A percentile compares a stretch with the other conserved stretches of the same genome.
These are phyloP conservation scores for Trypanosoma lewisi DNA, from an alignment of 208 protist genomes.

Conservation along the genomic window DNA sequence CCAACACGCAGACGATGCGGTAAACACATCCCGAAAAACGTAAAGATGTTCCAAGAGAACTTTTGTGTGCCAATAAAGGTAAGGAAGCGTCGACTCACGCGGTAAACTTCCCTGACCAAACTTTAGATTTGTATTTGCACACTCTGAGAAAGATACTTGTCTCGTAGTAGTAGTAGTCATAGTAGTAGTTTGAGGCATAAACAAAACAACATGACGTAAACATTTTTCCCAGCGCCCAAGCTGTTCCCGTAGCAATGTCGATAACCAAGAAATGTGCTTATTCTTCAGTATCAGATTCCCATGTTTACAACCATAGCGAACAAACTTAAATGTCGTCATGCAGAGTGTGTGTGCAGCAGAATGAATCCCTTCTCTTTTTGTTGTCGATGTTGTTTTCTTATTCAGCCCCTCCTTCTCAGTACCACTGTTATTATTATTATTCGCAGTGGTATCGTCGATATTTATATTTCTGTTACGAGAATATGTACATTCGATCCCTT, in stretches of 20 bases:
- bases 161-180: neutral
- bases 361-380: neutral
- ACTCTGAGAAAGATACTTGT: neutral
- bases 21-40: slow-evolving; percentile 20
- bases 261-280: slow-evolving; percentile 16
- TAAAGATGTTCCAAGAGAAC: slow-evolving; percentile 17
- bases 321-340: slow-evolving; percentile 15
- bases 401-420: neutral
- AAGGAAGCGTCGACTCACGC: neutral
- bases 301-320: slow-evolving; percentile 14
- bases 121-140: too few relatives aligned
- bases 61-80: slow-evolving; percentile 13
- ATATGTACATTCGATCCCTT: neutral
- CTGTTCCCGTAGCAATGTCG: slow-evolving; percentile 4
- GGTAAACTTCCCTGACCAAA: too few relatives aligned
- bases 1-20: neutral
- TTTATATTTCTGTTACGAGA: neutral
- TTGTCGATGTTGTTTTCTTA: neutral
- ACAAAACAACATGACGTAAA: slow-evolving; percentile 3
- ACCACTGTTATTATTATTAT: neutral
- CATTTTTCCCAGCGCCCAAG: slow-evolving; percentile 1
- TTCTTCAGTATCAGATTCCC: slow-evolving; percentile 12
- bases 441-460: too few relatives aligned
- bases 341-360: slow-evolving; percentile 13
- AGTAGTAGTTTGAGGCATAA: neutral